phyloP scores from a whole-genome alignment of 352 stramenopile species.

The Globisporangium paroecandrum region DNA sequence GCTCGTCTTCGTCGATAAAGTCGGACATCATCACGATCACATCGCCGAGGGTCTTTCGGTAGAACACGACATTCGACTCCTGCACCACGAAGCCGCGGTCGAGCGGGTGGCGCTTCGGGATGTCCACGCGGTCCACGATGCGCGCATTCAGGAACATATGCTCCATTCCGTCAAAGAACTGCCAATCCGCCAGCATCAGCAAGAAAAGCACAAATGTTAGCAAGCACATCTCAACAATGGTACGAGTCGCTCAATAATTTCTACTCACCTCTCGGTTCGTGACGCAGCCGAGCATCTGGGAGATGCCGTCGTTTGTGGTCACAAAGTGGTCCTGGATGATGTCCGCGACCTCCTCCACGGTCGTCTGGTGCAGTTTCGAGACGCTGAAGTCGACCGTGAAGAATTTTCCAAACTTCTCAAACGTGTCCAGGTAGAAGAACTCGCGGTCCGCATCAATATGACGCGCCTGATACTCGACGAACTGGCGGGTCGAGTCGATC shows the following conservation, averaged over 20 bases:
- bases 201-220: neutral
- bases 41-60: conserved; percentile 38
- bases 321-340: conserved; percentile 62
- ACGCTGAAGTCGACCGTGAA: conserved; percentile 71
- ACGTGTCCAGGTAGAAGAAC: conserved; percentile 67
- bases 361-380: conserved; percentile 41
- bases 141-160: conserved; percentile 52
- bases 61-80: conserved; percentile 64
- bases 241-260: neutral
- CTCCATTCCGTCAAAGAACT: conserved; percentile 59
- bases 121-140: conserved; percentile 58
- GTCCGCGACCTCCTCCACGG: conserved; percentile 38
- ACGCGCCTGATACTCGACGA: conserved; percentile 43
- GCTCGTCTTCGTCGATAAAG: conserved; percentile 57
- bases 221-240: neutral
- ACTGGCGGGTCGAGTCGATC: conserved; percentile 35
- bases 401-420: conserved; percentile 64
- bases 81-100: conserved; percentile 53
- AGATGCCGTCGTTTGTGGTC: conserved; percentile 48
- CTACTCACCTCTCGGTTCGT: conserved; percentile 44
- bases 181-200: neutral
- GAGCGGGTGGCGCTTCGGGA: conserved; percentile 28
- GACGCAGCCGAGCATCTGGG: conserved; percentile 48
- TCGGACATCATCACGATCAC: conserved; percentile 47
- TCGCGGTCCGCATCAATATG: conserved; percentile 50